A percentile compares a stretch with the other conserved stretches of the same genome.
Evolutionary conservation across 495 filamentous ascomycete species (phyloP).

Genomic region (Aspergillus biplanus): DNA sequence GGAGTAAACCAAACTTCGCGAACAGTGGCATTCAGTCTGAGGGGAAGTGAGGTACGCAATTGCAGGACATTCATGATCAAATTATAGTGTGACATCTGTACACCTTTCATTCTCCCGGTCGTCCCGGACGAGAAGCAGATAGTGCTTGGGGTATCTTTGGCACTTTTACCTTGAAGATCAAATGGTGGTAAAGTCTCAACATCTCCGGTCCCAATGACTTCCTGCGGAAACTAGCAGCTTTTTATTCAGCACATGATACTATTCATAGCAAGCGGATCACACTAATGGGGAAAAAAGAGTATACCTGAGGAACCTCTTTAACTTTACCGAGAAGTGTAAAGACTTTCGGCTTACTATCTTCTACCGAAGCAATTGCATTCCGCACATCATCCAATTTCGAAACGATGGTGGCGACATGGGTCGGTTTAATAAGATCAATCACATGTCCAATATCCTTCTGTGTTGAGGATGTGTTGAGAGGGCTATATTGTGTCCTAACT

Average conservation of each 20-base stretch:
- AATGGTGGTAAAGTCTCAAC: background rate
- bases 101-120: conserved; percentile 13
- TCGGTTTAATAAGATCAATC: conserved; percentile 3
- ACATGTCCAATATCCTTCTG: conserved; percentile 9
- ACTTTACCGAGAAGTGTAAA: conserved; percentile 2
- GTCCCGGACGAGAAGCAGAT: conserved; percentile 15
- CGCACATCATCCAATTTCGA: conserved; percentile 1
- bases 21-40: conserved; percentile 2
- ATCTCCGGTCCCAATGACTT: conserved; percentile 4
- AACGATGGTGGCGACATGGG: conserved; percentile 7
- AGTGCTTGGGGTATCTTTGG: conserved; percentile 12
- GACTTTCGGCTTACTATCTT: background rate
- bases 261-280: too few species aligned
- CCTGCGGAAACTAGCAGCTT: conserved; percentile 2
- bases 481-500: background rate
- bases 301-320: conserved; percentile 3
- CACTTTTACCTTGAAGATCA: conserved; percentile 7
- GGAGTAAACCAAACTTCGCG: conserved; percentile 13
- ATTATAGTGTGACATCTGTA: conserved; percentile 13
- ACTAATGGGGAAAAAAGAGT: too few species aligned
- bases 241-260: background rate
- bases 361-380: background rate
- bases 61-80: conserved; percentile 5
- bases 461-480: conserved; percentile 12
- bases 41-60: conserved; percentile 9